phyloP scores from a whole-genome alignment of 2,329 filamentous ascomycete species.

The Botrytis fabae region DNA sequence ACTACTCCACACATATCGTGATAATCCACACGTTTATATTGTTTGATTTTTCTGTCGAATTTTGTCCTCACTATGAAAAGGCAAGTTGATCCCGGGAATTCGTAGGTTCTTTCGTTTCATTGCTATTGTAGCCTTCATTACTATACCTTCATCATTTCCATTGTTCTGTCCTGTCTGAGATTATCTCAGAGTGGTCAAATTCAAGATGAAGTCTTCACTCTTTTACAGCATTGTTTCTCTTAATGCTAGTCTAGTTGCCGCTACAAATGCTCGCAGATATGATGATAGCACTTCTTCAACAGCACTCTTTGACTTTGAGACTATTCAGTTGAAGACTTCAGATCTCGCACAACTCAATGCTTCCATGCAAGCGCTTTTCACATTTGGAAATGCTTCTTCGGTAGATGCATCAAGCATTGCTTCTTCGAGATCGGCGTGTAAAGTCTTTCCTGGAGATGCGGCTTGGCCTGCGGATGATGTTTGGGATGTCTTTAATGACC shows the following conservation, averaged over 20 bases:
- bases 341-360: slow-evolving; percentile 7
- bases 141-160: neutral
- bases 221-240: neutral
- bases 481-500: slow-evolving; percentile 51
- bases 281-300: neutral
- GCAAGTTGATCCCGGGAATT: neutral
- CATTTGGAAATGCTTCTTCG: slow-evolving; percentile 7
- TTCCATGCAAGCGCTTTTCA: slow-evolving; percentile 15
- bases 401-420: slow-evolving; percentile 3
- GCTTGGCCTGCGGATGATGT: slow-evolving; percentile 51
- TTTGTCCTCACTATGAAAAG: neutral
- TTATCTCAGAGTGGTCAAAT: neutral
- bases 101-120: neutral
- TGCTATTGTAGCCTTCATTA: neutral
- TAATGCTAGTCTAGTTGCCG: neutral
- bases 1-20: slow-evolving; percentile 10
- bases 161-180: neutral
- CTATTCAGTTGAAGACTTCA: neutral
- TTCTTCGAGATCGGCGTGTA: slow-evolving; percentile 24
- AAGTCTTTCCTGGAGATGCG: slow-evolving; percentile 30
- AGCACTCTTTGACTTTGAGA: slow-evolving; percentile 14
- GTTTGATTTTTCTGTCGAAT: neutral
- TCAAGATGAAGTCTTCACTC: slow-evolving; percentile 13
- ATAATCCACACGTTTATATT: neutral
- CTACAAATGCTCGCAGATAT: neutral